A percentile compares a stretch with the other conserved stretches of the same genome.
Evolutionary conservation across 2,329 filamentous ascomycete genomes (phyloP).

Genomic region (Colletotrichum sojae): DNA sequence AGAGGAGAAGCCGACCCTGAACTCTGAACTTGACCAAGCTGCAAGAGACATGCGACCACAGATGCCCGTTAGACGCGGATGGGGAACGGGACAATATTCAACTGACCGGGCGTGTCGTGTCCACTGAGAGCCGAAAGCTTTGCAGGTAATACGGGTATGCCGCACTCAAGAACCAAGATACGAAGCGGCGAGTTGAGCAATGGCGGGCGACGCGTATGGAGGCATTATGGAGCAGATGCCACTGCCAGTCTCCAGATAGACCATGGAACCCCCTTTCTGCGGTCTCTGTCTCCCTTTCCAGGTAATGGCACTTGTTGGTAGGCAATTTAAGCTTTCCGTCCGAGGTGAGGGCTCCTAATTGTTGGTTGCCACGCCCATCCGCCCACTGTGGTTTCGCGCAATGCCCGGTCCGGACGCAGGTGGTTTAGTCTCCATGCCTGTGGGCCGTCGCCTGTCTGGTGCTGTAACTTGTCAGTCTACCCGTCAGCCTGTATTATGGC

Average conservation of each 20-base stretch:
- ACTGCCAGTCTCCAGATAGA: no score
- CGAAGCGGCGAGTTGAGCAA: no score
- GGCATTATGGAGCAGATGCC: no score
- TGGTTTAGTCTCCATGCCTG: constrained; percentile 31
- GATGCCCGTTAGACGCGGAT: constrained; percentile 9
- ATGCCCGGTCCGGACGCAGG: constrained; percentile 32
- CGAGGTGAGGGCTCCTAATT: constrained; percentile 19
- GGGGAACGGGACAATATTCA: not conserved
- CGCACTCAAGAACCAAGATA: no score
- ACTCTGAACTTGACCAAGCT: constrained; percentile 18
- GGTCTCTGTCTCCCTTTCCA: constrained; percentile 7
- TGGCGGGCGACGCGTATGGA: no score
- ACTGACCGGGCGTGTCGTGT: not conserved
- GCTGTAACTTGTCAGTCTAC: not conserved
- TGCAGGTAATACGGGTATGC: not conserved
- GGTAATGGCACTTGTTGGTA: not conserved
- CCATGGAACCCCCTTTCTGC: not conserved
- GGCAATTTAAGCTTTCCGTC: constrained; percentile 33
- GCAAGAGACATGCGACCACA: constrained; percentile 28
- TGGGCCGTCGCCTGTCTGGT: constrained; percentile 14
- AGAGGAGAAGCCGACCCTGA: constrained; percentile 23
- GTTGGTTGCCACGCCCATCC: constrained; percentile 30
- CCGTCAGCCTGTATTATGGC: not conserved
- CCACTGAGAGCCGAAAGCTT: constrained; percentile 14
- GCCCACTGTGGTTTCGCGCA: constrained; percentile 34